Conservation (phyloP, 495 filamentous ascomycete species). For the Xanthoparmelia taractica region DNA sequence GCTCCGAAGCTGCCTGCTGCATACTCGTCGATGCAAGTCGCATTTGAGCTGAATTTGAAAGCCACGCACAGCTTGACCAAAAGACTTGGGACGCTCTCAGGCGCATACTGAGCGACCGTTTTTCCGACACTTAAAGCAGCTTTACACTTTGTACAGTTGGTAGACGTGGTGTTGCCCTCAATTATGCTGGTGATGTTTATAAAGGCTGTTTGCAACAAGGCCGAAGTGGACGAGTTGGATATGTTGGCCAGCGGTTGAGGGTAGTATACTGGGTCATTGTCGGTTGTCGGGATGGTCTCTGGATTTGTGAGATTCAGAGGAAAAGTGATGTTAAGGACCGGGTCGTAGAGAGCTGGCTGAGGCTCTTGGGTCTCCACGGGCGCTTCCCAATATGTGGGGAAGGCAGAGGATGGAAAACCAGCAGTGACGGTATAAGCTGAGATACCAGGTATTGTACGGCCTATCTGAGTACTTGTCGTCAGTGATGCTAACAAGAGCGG, state of each 20-base stretch:
- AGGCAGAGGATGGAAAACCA: conserved; percentile 48
- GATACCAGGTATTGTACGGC: conserved; percentile 29
- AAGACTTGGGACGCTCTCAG: conserved; percentile 40
- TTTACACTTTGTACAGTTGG: conserved; percentile 48
- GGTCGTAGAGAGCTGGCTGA: conserved; percentile 50
- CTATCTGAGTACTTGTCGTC: not conserved
- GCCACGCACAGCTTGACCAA: conserved; percentile 44
- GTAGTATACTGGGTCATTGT: conserved; percentile 44
- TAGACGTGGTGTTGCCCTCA: conserved; percentile 30
- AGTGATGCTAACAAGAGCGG: not conserved
- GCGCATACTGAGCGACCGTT: conserved; percentile 42
- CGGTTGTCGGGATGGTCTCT: conserved; percentile 41
- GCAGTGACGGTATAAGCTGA: conserved; percentile 44
- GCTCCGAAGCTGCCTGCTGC: conserved; percentile 42
- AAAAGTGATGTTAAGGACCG: conserved; percentile 49
- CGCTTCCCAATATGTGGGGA: conserved; percentile 45
- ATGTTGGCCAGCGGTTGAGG: conserved; percentile 40
- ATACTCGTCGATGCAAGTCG: conserved; percentile 41
- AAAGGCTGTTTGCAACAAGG: conserved; percentile 35
- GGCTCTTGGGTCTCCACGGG: conserved; percentile 49
- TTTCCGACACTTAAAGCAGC: conserved; percentile 44
- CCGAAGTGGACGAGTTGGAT: conserved; percentile 33
- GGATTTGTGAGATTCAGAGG: conserved; percentile 51
- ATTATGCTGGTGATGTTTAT: conserved; percentile 42
- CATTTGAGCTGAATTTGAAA: conserved; percentile 37